A percentile compares a stretch with the other conserved stretches of the same genome.
Evolutionary conservation across 805 yeast species (phyloP).

Genomic region (Saccharomycopsis schoenii): DNA sequence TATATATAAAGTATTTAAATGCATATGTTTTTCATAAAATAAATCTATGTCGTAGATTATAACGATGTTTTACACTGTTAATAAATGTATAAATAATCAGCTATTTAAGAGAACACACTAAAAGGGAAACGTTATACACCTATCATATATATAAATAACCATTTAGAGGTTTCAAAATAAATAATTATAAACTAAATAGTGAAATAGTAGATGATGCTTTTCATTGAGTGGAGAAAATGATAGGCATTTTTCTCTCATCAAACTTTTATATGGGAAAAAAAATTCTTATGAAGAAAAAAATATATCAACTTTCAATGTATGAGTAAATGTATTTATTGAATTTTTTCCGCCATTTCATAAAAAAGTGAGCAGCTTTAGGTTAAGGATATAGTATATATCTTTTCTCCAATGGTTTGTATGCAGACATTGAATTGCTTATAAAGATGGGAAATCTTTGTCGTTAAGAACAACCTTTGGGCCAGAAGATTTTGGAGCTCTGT

Average conservation of each 20-base stretch:
- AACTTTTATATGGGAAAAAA: background rate
- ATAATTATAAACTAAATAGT: background rate
- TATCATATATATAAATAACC: background rate
- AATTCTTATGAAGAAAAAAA: background rate
- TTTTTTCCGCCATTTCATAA: background rate
- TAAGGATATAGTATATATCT: background rate
- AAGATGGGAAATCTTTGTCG: constrained; percentile 18
- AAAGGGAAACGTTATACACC: background rate
- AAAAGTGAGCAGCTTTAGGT: background rate
- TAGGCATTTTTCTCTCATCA: background rate
- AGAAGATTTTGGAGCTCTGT: constrained; percentile 24
- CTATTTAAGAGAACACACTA: background rate
- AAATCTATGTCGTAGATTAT: background rate
- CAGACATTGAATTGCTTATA: constrained; percentile 2
- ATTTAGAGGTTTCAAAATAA: background rate
- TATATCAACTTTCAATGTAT: background rate
- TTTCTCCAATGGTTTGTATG: background rate
- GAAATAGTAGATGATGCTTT: background rate
- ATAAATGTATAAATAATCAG: background rate
- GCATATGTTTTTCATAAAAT: background rate
- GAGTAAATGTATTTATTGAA: background rate
- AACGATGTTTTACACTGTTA: too few relatives aligned
- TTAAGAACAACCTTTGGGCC: constrained; percentile 17
- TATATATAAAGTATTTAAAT: background rate
- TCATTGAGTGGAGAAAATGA: background rate